Evolutionary conservation across 441 rosid species (phyloP).

Genomic region (Melastoma candidum): DNA sequence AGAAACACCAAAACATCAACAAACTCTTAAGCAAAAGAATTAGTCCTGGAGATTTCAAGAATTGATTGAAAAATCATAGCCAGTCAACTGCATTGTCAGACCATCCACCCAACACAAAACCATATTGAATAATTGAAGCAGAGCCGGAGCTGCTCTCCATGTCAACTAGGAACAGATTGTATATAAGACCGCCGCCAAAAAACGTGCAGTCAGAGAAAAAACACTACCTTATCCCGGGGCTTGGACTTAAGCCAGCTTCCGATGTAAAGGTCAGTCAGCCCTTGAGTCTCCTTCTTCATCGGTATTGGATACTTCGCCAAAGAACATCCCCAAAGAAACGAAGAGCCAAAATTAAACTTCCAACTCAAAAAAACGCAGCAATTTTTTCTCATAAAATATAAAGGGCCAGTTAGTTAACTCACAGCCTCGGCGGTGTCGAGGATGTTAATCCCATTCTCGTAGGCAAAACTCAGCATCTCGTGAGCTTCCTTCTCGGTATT

Average conservation of each 20-base stretch:
- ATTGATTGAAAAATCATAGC: too few species aligned
- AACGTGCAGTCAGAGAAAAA: background rate
- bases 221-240: slow-evolving; percentile 67
- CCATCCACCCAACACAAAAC: too few species aligned
- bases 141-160: too few species aligned
- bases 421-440: slow-evolving; percentile 77
- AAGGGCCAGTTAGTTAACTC: slow-evolving; percentile 19
- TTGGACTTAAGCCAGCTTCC: slow-evolving; percentile 77
- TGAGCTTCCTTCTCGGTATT: slow-evolving; percentile 88
- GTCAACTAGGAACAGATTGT: too few species aligned
- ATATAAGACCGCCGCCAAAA: background rate
- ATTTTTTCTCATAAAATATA: too few species aligned
- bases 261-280: slow-evolving; percentile 66
- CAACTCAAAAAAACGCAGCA: background rate
- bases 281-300: slow-evolving; percentile 74
- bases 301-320: slow-evolving; percentile 59
- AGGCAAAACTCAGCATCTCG: slow-evolving; percentile 62
- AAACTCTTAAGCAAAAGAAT: too few species aligned
- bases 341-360: background rate
- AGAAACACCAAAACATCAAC: too few species aligned
- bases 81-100: too few species aligned
- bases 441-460: slow-evolving; percentile 56
- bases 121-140: too few species aligned
- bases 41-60: too few species aligned
- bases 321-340: background rate